Evolutionary conservation across 805 yeast genomes (phyloP).

Genomic region (Groenewaldozyma salmanticensis): DNA sequence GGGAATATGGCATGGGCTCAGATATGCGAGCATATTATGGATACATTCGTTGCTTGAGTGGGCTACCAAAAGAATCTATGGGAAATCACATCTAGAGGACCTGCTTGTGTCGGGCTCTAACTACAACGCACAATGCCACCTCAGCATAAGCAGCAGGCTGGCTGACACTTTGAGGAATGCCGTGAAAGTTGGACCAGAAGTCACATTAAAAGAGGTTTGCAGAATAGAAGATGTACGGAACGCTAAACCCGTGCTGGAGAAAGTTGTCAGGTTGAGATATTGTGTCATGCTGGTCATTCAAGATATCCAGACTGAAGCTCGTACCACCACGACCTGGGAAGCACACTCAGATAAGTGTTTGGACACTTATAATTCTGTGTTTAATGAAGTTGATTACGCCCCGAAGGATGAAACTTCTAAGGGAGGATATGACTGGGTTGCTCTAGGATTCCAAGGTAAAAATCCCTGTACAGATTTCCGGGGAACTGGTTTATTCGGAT

Average conservation of each 20-base stretch:
- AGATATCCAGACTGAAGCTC: neutral
- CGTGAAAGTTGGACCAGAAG: neutral
- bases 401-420: constrained; percentile 4
- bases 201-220: neutral
- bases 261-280: neutral
- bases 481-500: constrained; percentile 25
- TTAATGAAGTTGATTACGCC: neutral
- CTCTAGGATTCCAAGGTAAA: constrained; percentile 31
- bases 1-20: neutral
- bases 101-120: neutral
- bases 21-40: neutral
- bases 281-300: neutral
- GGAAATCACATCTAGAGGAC: neutral
- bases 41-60: neutral
- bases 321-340: neutral
- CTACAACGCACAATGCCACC: neutral
- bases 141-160: neutral
- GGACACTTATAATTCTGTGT: neutral
- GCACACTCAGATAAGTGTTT: neutral
- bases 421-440: constrained; percentile 24
- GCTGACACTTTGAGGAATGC: neutral
- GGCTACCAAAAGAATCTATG: neutral
- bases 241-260: neutral
- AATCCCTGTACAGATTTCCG: constrained; percentile 31
- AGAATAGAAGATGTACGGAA: too few relatives aligned